Conservation (phyloP, 1,284 basidiomycete genomes). For the Ceratobasidium sp. region DNA sequence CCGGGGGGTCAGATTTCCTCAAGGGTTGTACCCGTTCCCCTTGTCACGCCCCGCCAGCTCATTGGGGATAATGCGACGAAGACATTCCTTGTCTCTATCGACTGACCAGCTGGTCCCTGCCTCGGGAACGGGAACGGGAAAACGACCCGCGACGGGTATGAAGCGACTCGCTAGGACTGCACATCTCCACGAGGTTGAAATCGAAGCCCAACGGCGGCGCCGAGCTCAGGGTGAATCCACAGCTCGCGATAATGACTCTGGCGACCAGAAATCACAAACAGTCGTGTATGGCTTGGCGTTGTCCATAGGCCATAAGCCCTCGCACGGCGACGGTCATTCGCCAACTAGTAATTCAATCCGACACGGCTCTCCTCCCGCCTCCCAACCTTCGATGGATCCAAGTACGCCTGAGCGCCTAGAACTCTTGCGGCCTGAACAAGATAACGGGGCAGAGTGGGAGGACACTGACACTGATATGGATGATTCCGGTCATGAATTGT, state of each 20-base stretch:
- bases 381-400: neutral
- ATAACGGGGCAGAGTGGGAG: constrained; percentile 23
- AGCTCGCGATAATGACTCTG: neutral
- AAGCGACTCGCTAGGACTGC: constrained; percentile 41
- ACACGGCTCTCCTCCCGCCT: neutral
- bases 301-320: neutral
- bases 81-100: constrained; percentile 35
- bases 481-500: constrained; percentile 8
- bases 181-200: constrained; percentile 40
- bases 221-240: neutral
- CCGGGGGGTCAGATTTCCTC: constrained; percentile 15
- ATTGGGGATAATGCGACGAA: neutral
- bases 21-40: constrained; percentile 13
- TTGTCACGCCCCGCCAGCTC: neutral
- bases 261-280: neutral
- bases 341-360: neutral
- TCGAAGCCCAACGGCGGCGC: constrained; percentile 11
- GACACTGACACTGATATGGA: constrained; percentile 9
- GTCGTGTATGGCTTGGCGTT: neutral
- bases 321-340: neutral
- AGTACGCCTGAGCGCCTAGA: neutral
- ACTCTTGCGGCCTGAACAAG: neutral
- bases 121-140: constrained; percentile 7
- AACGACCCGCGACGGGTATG: constrained; percentile 9
- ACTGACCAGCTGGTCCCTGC: constrained; percentile 11